Conservation (phyloP, 306 rosid species). For the Ammopiptanthus mongolicus region DNA sequence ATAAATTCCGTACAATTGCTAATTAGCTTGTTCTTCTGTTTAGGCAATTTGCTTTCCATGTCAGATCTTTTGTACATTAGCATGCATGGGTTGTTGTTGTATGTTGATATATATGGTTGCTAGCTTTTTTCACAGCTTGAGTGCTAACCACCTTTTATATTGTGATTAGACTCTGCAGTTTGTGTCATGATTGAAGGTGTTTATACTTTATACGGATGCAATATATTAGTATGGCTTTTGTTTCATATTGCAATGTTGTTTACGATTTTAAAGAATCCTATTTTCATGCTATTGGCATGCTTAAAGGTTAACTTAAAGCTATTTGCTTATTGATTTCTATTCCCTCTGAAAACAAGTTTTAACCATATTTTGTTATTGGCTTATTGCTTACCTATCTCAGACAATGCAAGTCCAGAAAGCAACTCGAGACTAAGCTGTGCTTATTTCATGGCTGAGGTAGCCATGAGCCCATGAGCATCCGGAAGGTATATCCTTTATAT, state of each 20-base stretch:
- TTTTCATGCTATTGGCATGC: conserved; percentile 1
- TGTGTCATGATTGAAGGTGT: conserved; percentile 7
- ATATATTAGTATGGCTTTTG: neutral
- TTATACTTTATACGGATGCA: neutral
- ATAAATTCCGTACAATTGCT: conserved; percentile 3
- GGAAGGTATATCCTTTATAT: conserved; percentile 58
- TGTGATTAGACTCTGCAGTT: neutral
- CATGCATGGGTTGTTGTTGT: no score
- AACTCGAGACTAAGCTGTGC: conserved; percentile 72
- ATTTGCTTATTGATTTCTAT: neutral
- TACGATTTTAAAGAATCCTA: neutral
- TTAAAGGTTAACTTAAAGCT: neutral
- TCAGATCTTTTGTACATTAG: no score
- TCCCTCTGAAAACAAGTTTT: conserved; percentile 11
- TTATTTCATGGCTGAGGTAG: conserved; percentile 83
- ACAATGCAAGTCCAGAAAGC: conserved; percentile 71
- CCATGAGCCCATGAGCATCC: conserved; percentile 93
- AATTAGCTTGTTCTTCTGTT: no score
- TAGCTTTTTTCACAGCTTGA: conserved; percentile 10
- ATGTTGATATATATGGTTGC: conserved; percentile 2
- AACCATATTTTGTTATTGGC: conserved; percentile 24
- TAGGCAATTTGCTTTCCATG: no score
- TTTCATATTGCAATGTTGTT: neutral
- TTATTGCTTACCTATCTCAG: conserved; percentile 41
- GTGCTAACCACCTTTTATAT: neutral